A percentile compares a stretch with the other conserved stretches of the same genome.
Conservation (phyloP, 495 filamentous ascomycete genomes). For the Glonium stellatum region DNA sequence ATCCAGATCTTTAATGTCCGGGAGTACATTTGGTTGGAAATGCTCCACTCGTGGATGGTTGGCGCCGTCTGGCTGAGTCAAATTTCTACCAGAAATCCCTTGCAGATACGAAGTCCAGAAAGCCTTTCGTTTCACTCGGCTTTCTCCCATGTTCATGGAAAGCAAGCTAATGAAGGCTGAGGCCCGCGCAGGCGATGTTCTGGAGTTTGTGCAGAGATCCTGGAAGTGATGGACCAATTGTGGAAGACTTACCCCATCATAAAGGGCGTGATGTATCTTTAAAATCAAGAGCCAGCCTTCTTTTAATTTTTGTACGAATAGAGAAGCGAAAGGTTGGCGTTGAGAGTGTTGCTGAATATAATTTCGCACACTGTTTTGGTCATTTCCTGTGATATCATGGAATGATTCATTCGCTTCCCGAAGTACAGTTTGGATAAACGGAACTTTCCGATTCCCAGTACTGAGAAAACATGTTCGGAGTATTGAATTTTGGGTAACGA, state of each 20-base stretch:
- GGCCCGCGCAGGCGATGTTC: background rate
- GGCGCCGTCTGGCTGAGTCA: conserved; percentile 6
- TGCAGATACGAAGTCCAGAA: conserved; percentile 55
- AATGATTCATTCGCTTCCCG: conserved; percentile 24
- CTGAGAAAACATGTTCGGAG: conserved; percentile 57
- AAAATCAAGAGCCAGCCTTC: conserved; percentile 37
- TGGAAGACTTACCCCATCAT: conserved; percentile 53
- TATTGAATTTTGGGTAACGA: conserved; percentile 49
- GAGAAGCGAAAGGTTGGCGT: conserved; percentile 29
- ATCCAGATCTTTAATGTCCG: conserved; percentile 28
- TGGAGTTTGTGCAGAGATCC: conserved; percentile 32
- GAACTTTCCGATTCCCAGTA: conserved; percentile 38
- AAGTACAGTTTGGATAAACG: conserved; percentile 50
- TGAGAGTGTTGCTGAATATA: conserved; percentile 16
- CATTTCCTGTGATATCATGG: conserved; percentile 6
- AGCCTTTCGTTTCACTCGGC: conserved; percentile 15
- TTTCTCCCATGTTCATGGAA: conserved; percentile 22
- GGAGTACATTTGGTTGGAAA: conserved; percentile 34
- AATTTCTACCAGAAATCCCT: conserved; percentile 12
- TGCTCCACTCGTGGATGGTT: conserved; percentile 31
- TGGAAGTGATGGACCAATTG: conserved; percentile 43
- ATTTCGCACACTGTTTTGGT: conserved; percentile 20
- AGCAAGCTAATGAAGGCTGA: conserved; percentile 30
- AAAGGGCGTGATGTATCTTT: conserved; percentile 56
- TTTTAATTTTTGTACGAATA: conserved; percentile 28